Conservation (phyloP, 1,139 yeast species). For the Yamadazyma triangularis region DNA sequence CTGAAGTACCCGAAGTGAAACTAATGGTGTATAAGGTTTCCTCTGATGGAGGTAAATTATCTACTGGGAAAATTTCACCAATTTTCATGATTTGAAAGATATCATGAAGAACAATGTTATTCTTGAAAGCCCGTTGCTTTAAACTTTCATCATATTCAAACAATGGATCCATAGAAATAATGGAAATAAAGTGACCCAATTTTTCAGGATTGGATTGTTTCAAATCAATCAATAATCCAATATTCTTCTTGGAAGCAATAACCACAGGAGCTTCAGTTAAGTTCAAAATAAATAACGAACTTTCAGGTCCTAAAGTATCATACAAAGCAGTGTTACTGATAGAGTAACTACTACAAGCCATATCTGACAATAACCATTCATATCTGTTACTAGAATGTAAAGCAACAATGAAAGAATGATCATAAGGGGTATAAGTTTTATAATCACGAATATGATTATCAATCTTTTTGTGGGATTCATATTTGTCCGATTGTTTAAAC, state of each 20-base stretch:
- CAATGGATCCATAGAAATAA: constrained; percentile 36
- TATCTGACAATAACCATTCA: constrained; percentile 38
- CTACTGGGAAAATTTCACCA: constrained; percentile 21
- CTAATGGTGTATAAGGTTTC: constrained; percentile 34
- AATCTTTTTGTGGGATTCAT: constrained; percentile 24
- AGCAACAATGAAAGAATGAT: constrained; percentile 30
- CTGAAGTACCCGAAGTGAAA: constrained; percentile 43
- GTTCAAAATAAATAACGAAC: constrained; percentile 31
- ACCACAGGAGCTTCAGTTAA: constrained; percentile 34
- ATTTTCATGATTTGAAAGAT: constrained; percentile 27
- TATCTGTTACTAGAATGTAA: constrained; percentile 31
- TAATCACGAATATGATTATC: constrained; percentile 20
- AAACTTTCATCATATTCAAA: constrained; percentile 15
- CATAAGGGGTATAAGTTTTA: constrained; percentile 16
- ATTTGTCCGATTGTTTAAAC: constrained; percentile 17
- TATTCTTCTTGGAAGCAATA: constrained; percentile 28
- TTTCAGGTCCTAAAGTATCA: constrained; percentile 35
- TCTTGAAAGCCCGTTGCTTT: constrained; percentile 16
- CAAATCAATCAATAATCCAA: constrained; percentile 21
- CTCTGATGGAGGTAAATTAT: constrained; percentile 23
- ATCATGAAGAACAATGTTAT: constrained; percentile 24
- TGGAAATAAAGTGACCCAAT: constrained; percentile 24
- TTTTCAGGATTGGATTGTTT: constrained; percentile 21
- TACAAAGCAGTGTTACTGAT: constrained; percentile 37
- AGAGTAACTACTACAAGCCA: constrained; percentile 32